phyloP scores from a whole-genome alignment of 805 yeast genomes.

The Wickerhamiella qilinensis region DNA sequence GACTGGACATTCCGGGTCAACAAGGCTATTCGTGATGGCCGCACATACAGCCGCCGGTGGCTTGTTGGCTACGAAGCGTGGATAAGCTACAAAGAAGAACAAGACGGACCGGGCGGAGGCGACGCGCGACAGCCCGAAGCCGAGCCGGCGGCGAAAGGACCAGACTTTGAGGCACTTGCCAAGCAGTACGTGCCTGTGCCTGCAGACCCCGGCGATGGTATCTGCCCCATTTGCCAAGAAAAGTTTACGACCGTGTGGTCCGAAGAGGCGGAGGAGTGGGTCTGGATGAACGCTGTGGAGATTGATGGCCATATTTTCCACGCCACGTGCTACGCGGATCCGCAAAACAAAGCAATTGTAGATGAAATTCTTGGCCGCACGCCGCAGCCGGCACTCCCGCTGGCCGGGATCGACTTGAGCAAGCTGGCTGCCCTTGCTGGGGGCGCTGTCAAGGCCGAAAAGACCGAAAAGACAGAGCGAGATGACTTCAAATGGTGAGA shows the following conservation, averaged over 20 bases:
- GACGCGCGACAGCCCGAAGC: slow-evolving; percentile 7
- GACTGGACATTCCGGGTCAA: slow-evolving; percentile 96
- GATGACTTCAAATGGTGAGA: no score
- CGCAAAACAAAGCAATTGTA: slow-evolving; percentile 21
- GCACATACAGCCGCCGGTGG: slow-evolving; percentile 64
- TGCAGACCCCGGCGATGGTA: slow-evolving; percentile 39
- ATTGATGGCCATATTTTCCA: slow-evolving; percentile 39
- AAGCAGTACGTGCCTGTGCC: slow-evolving; percentile 48
- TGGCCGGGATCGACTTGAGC: neutral
- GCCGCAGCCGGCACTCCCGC: no score
- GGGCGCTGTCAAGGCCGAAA: neutral
- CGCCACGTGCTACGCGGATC: slow-evolving; percentile 53
- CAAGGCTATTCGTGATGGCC: slow-evolving; percentile 44
- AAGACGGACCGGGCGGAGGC: slow-evolving; percentile 21
- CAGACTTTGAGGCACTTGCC: slow-evolving; percentile 16
- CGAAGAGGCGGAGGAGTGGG: slow-evolving; percentile 68
- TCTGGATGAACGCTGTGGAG: slow-evolving; percentile 53
- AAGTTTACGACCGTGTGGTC: slow-evolving; percentile 45
- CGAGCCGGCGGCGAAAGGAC: slow-evolving; percentile 4
- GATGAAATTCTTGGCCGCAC: slow-evolving; percentile 6
- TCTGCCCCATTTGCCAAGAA: slow-evolving; percentile 62
- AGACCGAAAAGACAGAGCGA: no score
- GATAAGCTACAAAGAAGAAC: slow-evolving; percentile 52
- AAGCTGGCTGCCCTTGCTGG: neutral
- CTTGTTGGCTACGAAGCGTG: slow-evolving; percentile 57